Base-by-base conservation (phyloP, 179 eudicot genomes). In the Gypsophila paniculata region DNA sequence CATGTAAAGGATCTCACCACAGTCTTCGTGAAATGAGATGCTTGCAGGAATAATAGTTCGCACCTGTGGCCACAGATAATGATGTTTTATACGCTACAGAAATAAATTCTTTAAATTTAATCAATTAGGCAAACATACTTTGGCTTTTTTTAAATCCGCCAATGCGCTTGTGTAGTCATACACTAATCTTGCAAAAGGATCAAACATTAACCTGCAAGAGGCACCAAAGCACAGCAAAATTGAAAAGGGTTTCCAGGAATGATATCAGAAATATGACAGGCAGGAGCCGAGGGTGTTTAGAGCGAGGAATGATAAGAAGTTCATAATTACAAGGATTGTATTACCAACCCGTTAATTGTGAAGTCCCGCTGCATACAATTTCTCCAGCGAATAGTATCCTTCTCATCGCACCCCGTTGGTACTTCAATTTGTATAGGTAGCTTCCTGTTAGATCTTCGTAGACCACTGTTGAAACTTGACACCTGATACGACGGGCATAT, bases 291-390 rank as follows among this genome's bases (percentile, higher is more conserved):
- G 6, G 39, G 70, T 48, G 57, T 23, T 18, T 26, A 64, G 18
- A 32, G 51, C 57, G 32, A n/a, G n/a, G 39, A 66, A 51, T 4
- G 61, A 72, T 8, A 72, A 72, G n/a, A 65, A 80, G 75, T 21
- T 77, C 67, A 48, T 75, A 75, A 71, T 75, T 77, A 74, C 42
- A 68, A 78, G 85, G 77, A 79, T 81, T 75, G 72, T 70, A 81
- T 79, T 68, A 68, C 79, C 73, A 72, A 93, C 98, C 98, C 93
- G 77, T 93, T 93, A 82, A 93, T 86, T 76, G 98, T 93, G 71
- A 93, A 89, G 83, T 93, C 98, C 38, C 98, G 79, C 61, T 79
- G 82, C 87, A 91, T 62, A 83, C 97, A 89, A 77, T 93, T 85
- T 76, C 81, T 89, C 96, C 96, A 93, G 72, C 98, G 97, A 71